Conservation (phyloP, 352 stramenopile genomes). For the Pythium insidiosum region DNA sequence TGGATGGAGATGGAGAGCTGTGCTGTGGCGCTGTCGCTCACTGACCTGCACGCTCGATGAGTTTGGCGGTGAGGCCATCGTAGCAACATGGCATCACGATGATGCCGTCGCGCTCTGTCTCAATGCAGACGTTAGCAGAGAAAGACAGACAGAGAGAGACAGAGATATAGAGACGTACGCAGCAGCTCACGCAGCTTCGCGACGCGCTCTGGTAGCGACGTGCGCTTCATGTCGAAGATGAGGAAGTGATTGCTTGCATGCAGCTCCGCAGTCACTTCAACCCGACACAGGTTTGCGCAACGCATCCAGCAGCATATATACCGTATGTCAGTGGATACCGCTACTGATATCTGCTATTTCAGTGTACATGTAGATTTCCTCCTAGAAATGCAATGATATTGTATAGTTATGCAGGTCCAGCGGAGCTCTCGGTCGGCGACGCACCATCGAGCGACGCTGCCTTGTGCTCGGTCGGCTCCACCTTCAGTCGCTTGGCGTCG, state of each 20-base stretch:
- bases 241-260: too few species aligned
- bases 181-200: conserved; percentile 40
- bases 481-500: background rate
- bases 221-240: conserved; percentile 7
- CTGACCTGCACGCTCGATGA: conserved; percentile 67
- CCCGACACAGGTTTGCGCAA: too few species aligned
- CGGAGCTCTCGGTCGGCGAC: background rate
- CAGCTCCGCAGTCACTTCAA: too few species aligned
- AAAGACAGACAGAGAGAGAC: background rate
- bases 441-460: background rate
- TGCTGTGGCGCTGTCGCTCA: background rate
- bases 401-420: too few species aligned
- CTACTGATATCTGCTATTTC: too few species aligned
- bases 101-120: conserved; percentile 46
- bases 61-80: conserved; percentile 85
- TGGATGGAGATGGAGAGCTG: background rate
- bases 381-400: too few species aligned
- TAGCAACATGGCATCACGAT: conserved; percentile 87
- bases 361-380: too few species aligned
- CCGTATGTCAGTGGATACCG: too few species aligned
- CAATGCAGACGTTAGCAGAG: background rate
- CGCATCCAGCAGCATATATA: too few species aligned
- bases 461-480: background rate
- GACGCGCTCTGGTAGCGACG: conserved; percentile 35
- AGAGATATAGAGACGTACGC: conserved; percentile 9